These are phyloP conservation scores for Amanita jacksonii DNA, from an alignment of 768 basidiomycete species.

Conservation along the genomic window DNA sequence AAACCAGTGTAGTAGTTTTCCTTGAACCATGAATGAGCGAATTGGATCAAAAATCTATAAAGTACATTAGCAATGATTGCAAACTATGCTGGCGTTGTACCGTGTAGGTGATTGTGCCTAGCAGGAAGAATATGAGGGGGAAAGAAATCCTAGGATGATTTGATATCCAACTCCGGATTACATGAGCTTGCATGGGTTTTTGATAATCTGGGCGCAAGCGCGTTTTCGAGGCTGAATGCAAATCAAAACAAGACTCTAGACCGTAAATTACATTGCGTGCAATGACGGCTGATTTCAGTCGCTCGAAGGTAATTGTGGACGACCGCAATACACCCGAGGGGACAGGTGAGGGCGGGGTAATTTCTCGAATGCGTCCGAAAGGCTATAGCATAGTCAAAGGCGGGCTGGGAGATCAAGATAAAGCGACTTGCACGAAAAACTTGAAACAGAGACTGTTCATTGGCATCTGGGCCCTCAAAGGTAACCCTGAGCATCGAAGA, in stretches of 20 bases:
- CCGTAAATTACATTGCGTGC: slow-evolving; percentile 82
- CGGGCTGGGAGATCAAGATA: not conserved
- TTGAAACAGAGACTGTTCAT: slow-evolving; percentile 71
- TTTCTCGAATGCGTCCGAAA: slow-evolving; percentile 70
- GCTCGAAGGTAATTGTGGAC: slow-evolving; percentile 52
- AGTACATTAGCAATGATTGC: not conserved
- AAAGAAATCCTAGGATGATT: slow-evolving; percentile 81
- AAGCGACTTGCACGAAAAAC: slow-evolving; percentile 55
- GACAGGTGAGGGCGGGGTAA: slow-evolving; percentile 48
- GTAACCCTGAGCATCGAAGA: slow-evolving; percentile 62
- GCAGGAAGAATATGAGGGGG: slow-evolving; percentile 72
- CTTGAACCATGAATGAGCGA: slow-evolving; percentile 73
- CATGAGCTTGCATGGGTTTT: slow-evolving; percentile 55
- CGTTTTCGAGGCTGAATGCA: slow-evolving; percentile 22
- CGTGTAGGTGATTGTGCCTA: slow-evolving; percentile 87
- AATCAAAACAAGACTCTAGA: slow-evolving; percentile 24
- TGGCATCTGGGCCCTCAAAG: slow-evolving; percentile 85
- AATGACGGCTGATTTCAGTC: slow-evolving; percentile 59
- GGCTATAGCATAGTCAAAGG: slow-evolving; percentile 35
- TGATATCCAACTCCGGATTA: slow-evolving; percentile 69
- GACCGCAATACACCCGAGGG: slow-evolving; percentile 61
- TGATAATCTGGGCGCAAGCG: slow-evolving; percentile 49
- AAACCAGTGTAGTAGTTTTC: slow-evolving; percentile 78
- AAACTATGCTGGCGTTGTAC: slow-evolving; percentile 25
- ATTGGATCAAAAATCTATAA: slow-evolving; percentile 86